Evolutionary conservation across 2,329 filamentous ascomycete species (phyloP).

Genomic region (Emergomyces orientalis): DNA sequence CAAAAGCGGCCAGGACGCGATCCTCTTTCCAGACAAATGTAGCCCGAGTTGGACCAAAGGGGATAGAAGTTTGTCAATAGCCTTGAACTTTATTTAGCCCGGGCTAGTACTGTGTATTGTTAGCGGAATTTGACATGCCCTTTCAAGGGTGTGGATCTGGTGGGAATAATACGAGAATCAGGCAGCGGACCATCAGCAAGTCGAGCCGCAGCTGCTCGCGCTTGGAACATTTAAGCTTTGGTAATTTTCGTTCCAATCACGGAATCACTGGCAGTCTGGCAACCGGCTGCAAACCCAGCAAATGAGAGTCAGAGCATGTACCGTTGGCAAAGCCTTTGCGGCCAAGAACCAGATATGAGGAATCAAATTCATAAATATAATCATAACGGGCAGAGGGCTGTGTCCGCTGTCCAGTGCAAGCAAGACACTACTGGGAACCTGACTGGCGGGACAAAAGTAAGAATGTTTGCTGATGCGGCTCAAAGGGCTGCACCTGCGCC

Average conservation of each 20-base stretch:
- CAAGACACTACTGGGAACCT: too few species aligned
- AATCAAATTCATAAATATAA: background rate
- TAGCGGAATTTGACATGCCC: background rate
- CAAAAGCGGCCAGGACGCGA: constrained; percentile 8
- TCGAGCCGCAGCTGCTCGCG: background rate
- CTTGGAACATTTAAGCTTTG: constrained; percentile 6
- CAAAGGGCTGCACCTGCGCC: background rate
- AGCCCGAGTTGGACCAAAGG: background rate
- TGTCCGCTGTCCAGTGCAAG: background rate
- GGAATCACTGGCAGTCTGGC: background rate
- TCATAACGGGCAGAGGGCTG: background rate
- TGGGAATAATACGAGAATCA: constrained; percentile 1
- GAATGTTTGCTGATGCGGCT: constrained; percentile 3
- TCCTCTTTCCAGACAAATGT: background rate
- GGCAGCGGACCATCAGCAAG: background rate
- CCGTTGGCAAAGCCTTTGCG: background rate
- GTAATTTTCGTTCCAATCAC: background rate
- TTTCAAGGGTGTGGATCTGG: background rate
- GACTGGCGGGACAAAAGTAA: background rate
- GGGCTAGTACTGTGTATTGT: background rate
- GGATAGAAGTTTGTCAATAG: constrained; percentile 5
- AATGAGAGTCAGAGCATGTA: background rate
- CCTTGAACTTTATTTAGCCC: background rate
- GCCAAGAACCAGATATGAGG: background rate
- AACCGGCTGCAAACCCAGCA: background rate